Percentiles rank a stretch among this genome's conserved stretches.
Evolutionary conservation across 805 yeast genomes (phyloP).

Genomic region (Pichia manshurica): DNA sequence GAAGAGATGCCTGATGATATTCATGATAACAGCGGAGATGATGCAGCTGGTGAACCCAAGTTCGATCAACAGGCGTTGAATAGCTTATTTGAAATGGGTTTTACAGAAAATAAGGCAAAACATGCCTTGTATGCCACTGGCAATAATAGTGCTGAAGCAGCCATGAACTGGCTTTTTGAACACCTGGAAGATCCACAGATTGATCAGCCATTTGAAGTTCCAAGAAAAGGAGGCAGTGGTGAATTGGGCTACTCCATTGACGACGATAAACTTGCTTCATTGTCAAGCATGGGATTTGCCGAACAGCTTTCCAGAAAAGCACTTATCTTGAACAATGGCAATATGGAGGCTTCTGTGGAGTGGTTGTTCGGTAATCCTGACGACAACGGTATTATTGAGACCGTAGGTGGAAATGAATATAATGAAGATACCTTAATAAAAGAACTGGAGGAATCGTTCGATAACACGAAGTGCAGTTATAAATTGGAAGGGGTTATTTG

Average conservation of each 20-base stretch:
- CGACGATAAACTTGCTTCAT: slow-evolving; percentile 37
- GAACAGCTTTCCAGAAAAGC: slow-evolving; percentile 67
- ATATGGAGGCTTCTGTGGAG: slow-evolving; percentile 74
- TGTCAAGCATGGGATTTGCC: slow-evolving; percentile 76
- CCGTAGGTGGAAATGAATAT: slow-evolving; percentile 16
- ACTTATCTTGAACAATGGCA: slow-evolving; percentile 48
- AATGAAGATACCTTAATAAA: slow-evolving; percentile 9
- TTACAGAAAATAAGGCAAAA: slow-evolving; percentile 56
- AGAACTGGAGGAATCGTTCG: slow-evolving; percentile 6
- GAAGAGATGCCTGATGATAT: slow-evolving; percentile 32
- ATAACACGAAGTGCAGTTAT: slow-evolving; percentile 29
- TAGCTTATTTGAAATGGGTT: slow-evolving; percentile 78
- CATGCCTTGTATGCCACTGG: slow-evolving; percentile 73
- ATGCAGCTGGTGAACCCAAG: slow-evolving; percentile 12
- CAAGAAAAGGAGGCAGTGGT: slow-evolving; percentile 16
- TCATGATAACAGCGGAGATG: neutral
- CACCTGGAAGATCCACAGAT: slow-evolving; percentile 83
- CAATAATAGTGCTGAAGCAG: slow-evolving; percentile 56
- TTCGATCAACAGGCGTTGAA: slow-evolving; percentile 54
- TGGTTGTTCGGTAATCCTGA: slow-evolving; percentile 86
- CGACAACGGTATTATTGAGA: slow-evolving; percentile 57
- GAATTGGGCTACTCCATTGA: slow-evolving; percentile 10
- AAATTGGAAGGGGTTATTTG: slow-evolving; percentile 62
- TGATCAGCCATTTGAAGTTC: slow-evolving; percentile 51
- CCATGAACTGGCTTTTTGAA: slow-evolving; percentile 85